Evolutionary conservation across 202 grass and related monocot genomes (phyloP), one percentile per base, ranked within the genome.

Genomic region (Schoenoplectus tabernaemontani): DNA sequence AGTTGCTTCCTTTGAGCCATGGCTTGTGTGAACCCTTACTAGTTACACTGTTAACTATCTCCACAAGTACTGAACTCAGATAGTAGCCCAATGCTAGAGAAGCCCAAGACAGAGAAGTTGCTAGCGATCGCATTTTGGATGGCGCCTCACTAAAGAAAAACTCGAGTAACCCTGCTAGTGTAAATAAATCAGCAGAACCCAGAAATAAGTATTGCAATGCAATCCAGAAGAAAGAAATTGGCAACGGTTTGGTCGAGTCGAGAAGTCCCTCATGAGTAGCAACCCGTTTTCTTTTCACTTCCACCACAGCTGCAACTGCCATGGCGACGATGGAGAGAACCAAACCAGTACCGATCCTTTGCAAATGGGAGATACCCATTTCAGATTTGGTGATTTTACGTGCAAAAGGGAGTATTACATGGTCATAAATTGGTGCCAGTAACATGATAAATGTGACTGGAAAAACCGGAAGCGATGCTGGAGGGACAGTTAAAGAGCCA

Each of bases 141-240:
- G 96, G 91, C 59, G 96, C 91, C 88, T 98, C 96, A 82, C 88
- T 92, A 84, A 98, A 98, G 86, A 98, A 95, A 72, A 98, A 98
- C 88, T 98, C 96, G 12, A 98, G 83, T 46, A 99, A 59, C 5
- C 96, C 96, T 0, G 96, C 96, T 8, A 99, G 79, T 24, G 96
- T 99, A 81, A 99, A 99, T 13, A 99, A 83, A 65, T 99, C 96
- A 0, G 96, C 96, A 0, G 96, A 99, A 0, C 96, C 96, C 0
- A 99, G 53, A 87, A 99, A 99, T 13, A 99, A 68, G 85, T 99
- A 99, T 85, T 99, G 96, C 41, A 99, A 82, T 8, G 92, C 96
- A 66, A 99, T 86, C 96, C 96, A 99, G 83, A 99, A 95, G 88
- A 99, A 92, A 4, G 85, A 87, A 69, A 99, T 93, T 0, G 96